phyloP scores from a whole-genome alignment of 2,329 filamentous ascomycete genomes.

The Lachnellula subtilissima region DNA sequence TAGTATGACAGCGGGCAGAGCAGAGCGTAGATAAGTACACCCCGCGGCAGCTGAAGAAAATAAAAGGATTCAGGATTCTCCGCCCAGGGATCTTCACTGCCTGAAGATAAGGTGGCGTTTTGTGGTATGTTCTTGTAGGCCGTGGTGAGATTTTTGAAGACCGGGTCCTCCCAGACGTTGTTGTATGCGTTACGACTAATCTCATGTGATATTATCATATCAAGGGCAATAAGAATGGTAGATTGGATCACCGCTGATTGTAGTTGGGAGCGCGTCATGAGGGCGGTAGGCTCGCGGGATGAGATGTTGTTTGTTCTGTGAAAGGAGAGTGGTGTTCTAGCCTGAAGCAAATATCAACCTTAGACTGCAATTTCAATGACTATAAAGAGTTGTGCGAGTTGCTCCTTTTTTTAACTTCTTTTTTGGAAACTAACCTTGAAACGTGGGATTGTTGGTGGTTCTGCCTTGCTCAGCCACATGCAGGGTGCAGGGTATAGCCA shows the following conservation, averaged over 20 bases:
- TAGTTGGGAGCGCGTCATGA: slow-evolving; percentile 2
- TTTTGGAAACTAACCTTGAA: not conserved
- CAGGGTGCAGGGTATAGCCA: no score
- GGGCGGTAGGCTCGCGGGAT: not conserved
- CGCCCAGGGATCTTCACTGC: not conserved
- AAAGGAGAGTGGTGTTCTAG: not conserved
- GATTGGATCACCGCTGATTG: slow-evolving; percentile 2
- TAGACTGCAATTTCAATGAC: not conserved
- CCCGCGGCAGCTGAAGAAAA: not conserved
- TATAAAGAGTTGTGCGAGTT: not conserved
- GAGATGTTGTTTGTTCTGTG: not conserved
- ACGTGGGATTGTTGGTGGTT: not conserved
- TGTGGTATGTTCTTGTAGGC: not conserved
- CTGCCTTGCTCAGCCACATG: not conserved
- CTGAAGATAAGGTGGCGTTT: not conserved
- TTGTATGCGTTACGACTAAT: not conserved
- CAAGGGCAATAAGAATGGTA: not conserved
- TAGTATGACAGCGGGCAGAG: slow-evolving; percentile 1
- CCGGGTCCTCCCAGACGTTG: slow-evolving; percentile 1
- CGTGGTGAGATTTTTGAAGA: slow-evolving; percentile 1
- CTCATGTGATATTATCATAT: slow-evolving; percentile 1
- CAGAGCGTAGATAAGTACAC: not conserved
- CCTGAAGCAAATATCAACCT: not conserved
- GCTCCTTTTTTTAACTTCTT: not conserved
- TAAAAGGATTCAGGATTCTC: not conserved